Evolutionary conservation across 2,329 filamentous ascomycete species (phyloP), one percentile per base, ranked within the genome.

Genomic region (Xylaria sp.): DNA sequence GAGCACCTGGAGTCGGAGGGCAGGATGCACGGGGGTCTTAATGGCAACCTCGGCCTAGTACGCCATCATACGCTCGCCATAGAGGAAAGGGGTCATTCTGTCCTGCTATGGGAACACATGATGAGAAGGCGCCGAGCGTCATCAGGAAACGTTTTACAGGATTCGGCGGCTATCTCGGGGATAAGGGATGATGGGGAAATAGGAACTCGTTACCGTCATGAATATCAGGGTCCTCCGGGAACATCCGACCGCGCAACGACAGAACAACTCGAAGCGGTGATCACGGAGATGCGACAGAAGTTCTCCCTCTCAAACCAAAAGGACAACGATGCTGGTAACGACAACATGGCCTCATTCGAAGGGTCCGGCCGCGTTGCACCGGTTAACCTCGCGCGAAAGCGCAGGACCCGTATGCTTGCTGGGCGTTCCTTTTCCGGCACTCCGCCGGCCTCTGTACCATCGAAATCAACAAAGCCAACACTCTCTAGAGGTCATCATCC

Each of bases 381-480:
- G 61, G 71, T 74, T 55, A 78, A 73, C 63, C 74, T 76, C 52
- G 75, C 65, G 60, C 78, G 67, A 61, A 78, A 77, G 63, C 74
- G 74, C 60, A 73, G 72, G 74, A 76, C 65, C 64, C 78, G 72
- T 60, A 78, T 74, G 67, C 74, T 73, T 52, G 77, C 78, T 52
- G 78, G 79, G 62, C 79, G 81, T 62, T 79, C 80, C 7, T 77
- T 78, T 54, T 81, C 79, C 48, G 78, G 80, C 39, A 79, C 84
- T 41, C 78, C 82, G 13, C 80, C 85, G 20, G 75, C 85, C 9
- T 82, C 83, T 49, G 76, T 83, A 20, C 81, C 83, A 25, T 82
- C 82, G 10, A 77, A 76, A 63, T 57, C 73, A 46, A 75, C 75
- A 48, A 75, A 75, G 36, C 68, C 76, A 56, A 43, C 64, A 52